These are phyloP conservation scores for Amylostereum chailletii DNA, from an alignment of 1,284 basidiomycete species.

Conservation along the genomic window DNA sequence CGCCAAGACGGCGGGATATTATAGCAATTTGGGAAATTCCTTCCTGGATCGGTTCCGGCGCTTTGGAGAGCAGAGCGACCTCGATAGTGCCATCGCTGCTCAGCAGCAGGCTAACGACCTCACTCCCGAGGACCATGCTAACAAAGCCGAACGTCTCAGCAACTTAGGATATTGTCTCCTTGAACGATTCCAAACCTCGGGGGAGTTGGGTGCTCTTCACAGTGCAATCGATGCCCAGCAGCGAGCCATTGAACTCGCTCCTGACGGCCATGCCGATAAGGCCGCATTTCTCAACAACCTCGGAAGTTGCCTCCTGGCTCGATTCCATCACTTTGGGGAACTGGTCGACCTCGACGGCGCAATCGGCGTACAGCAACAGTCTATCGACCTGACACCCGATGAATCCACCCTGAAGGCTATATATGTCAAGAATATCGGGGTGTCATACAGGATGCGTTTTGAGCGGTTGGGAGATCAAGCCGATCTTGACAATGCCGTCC, in stretches of 20 bases:
- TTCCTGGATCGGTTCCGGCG: too few relatives aligned
- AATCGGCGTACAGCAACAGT: background rate
- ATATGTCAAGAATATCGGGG: background rate
- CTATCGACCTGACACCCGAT: background rate
- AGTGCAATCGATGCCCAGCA: constrained; percentile 8
- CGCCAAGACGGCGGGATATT: too few relatives aligned
- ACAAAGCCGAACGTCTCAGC: constrained; percentile 9
- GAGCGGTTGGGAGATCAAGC: constrained; percentile 5
- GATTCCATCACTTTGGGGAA: background rate
- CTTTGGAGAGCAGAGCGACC: too few relatives aligned
- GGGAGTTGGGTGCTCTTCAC: constrained; percentile 15
- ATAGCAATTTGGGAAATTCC: too few relatives aligned
- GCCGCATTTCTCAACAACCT: background rate
- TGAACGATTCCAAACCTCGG: constrained; percentile 15
- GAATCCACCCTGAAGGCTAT: background rate
- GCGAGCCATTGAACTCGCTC: too few relatives aligned
- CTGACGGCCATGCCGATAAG: too few relatives aligned
- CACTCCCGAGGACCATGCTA: background rate
- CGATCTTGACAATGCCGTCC: constrained; percentile 19
- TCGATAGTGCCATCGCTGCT: background rate
- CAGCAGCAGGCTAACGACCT: background rate
- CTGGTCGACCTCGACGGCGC: constrained; percentile 2
- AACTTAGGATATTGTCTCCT: constrained; percentile 8
- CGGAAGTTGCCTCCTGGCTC: background rate
- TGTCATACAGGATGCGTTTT: background rate